A percentile compares a stretch with the other conserved stretches of the same genome.
phyloP scores from a whole-genome alignment of 2,329 filamentous ascomycete genomes.

The Pyricularia sp. region DNA sequence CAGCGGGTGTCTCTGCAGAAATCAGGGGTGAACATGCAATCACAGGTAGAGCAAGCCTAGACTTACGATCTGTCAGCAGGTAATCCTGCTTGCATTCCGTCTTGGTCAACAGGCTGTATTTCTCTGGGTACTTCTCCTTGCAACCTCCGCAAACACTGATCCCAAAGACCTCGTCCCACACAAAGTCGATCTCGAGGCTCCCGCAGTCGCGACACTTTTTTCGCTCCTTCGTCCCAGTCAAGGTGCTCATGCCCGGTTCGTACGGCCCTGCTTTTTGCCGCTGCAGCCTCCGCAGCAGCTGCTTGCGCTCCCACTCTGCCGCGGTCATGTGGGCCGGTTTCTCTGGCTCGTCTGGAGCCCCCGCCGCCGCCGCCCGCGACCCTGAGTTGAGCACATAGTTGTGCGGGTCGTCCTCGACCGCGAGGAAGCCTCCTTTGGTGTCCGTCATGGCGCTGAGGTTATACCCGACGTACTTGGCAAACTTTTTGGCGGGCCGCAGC shows the following conservation, averaged over 20 bases:
- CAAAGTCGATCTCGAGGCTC: slow-evolving; percentile 83
- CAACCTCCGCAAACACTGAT: slow-evolving; percentile 70
- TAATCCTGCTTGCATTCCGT: slow-evolving; percentile 96
- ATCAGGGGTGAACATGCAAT: neutral
- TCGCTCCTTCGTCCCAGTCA: slow-evolving; percentile 49
- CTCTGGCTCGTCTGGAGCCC: slow-evolving; percentile 29
- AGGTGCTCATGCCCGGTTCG: slow-evolving; percentile 76
- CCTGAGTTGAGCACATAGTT: slow-evolving; percentile 64
- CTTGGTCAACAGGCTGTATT: slow-evolving; percentile 92
- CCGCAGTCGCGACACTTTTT: slow-evolving; percentile 79
- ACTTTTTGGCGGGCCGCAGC: slow-evolving; percentile 74
- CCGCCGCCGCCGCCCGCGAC: slow-evolving; percentile 10
- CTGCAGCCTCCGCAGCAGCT: slow-evolving; percentile 63
- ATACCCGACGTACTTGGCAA: slow-evolving; percentile 92
- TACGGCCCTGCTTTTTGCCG: slow-evolving; percentile 72
- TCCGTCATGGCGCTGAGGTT: slow-evolving; percentile 98
- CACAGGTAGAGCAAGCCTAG: neutral
- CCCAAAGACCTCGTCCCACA: slow-evolving; percentile 80
- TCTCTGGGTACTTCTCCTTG: slow-evolving; percentile 85
- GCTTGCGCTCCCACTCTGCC: slow-evolving; percentile 82
- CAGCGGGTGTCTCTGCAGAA: neutral
- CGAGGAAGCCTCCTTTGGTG: slow-evolving; percentile 91
- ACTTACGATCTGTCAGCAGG: slow-evolving; percentile 78
- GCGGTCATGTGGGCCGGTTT: slow-evolving; percentile 84
- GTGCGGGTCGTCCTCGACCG: slow-evolving; percentile 82